A percentile compares a stretch with the other conserved stretches of the same genome.
phyloP scores from a whole-genome alignment of 2,329 filamentous ascomycete species.

The Talaromyces sp. region DNA sequence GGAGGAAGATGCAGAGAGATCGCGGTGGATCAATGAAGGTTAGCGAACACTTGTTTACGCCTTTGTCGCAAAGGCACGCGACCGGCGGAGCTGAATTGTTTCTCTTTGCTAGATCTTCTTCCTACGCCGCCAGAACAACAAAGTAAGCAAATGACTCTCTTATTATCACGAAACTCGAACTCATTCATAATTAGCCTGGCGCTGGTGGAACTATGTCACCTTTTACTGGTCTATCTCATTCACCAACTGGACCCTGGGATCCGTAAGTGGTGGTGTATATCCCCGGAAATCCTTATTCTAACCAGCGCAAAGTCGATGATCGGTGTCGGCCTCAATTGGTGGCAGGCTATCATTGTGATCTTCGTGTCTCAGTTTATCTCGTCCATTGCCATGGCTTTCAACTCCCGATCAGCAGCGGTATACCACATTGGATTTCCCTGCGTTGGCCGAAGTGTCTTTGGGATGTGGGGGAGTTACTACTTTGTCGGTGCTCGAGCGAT shows the following conservation, averaged over 20 bases:
- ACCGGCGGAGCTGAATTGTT: constrained; percentile 2
- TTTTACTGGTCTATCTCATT: constrained; percentile 44
- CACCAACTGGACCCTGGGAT: constrained; percentile 45
- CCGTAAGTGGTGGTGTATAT: neutral
- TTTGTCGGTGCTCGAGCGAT: constrained; percentile 43
- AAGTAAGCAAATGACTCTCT: constrained; percentile 23
- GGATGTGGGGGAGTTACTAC: constrained; percentile 47
- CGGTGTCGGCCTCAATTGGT: constrained; percentile 48
- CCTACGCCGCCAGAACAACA: constrained; percentile 41
- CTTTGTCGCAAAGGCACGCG: constrained; percentile 10
- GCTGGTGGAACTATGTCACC: constrained; percentile 42
- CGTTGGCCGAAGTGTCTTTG: constrained; percentile 41
- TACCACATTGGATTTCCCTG: constrained; percentile 48
- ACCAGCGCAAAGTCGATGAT: constrained; percentile 32
- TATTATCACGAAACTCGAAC: neutral
- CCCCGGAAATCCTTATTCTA: neutral
- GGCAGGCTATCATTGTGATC: constrained; percentile 47
- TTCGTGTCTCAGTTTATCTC: constrained; percentile 46
- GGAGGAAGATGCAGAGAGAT: constrained; percentile 12
- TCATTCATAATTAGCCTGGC: constrained; percentile 27
- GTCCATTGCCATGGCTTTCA: constrained; percentile 47
- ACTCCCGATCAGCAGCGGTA: constrained; percentile 43
- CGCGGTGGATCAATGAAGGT: constrained; percentile 17
- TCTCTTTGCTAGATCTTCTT: constrained; percentile 21
- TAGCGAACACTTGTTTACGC: neutral